phyloP scores from a whole-genome alignment of 768 basidiomycete genomes.

The Tricholoma furcatifolium region DNA sequence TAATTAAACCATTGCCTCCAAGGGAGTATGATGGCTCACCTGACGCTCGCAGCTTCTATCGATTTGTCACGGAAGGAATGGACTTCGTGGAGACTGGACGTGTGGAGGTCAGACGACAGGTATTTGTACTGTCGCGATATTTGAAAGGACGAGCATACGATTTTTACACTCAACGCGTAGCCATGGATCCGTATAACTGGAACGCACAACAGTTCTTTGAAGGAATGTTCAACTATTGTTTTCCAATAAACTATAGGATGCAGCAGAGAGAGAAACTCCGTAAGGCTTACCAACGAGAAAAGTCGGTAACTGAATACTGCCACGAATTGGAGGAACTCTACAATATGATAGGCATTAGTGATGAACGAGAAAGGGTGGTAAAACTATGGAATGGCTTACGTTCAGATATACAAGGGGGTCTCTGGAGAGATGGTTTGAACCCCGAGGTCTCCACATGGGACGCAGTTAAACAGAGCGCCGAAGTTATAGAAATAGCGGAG shows the following conservation, averaged over 20 bases:
- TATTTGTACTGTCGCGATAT: constrained; percentile 26
- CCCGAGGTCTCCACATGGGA: constrained; percentile 11
- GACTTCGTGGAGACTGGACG: constrained; percentile 21
- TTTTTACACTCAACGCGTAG: constrained; percentile 31
- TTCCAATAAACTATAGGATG: constrained; percentile 27
- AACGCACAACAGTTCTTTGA: constrained; percentile 26
- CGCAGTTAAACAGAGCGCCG: background rate
- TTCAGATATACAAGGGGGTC: background rate
- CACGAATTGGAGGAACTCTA: constrained; percentile 32
- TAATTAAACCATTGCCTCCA: constrained; percentile 14
- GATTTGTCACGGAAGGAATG: constrained; percentile 24
- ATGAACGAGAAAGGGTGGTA: too few relatives aligned
- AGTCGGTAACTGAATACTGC: constrained; percentile 28
- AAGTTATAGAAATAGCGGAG: background rate
- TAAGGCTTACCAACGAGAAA: constrained; percentile 20
- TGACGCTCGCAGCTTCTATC: constrained; percentile 20
- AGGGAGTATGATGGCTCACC: constrained; percentile 25
- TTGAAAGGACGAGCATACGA: constrained; percentile 29
- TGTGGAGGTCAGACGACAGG: constrained; percentile 10
- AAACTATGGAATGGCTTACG: constrained; percentile 5
- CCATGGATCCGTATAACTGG: constrained; percentile 24
- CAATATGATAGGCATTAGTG: constrained; percentile 26
- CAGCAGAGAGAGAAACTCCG: constrained; percentile 25
- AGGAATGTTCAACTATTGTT: constrained; percentile 36
- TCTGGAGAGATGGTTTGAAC: constrained; percentile 10